Evolutionary conservation across 2,329 filamentous ascomycete species (phyloP).

Genomic region (Rhytidhysteron rufulum): DNA sequence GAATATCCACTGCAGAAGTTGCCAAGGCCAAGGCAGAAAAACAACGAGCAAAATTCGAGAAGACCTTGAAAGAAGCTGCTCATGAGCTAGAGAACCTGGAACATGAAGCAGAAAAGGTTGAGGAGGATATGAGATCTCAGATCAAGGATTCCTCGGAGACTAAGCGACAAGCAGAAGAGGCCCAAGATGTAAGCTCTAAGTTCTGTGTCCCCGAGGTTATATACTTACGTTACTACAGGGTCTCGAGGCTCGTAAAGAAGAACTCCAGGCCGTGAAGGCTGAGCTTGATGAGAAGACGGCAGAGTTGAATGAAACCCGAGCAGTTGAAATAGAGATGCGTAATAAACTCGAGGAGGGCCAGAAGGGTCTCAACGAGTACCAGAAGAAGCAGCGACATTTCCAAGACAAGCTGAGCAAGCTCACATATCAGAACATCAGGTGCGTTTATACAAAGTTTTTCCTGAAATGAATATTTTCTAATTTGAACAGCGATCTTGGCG

Average conservation of each 20-base stretch:
- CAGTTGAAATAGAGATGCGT: slow-evolving; percentile 93
- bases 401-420: slow-evolving; percentile 85
- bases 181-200: slow-evolving; percentile 57
- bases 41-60: slow-evolving; percentile 80
- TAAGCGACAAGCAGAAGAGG: slow-evolving; percentile 71
- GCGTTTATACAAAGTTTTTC: slow-evolving; percentile 8
- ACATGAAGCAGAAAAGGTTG: slow-evolving; percentile 71
- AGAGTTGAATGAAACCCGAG: slow-evolving; percentile 84
- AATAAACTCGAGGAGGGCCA: slow-evolving; percentile 97
- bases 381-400: slow-evolving; percentile 82
- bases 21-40: slow-evolving; percentile 92
- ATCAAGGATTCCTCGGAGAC: slow-evolving; percentile 70
- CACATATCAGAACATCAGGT: slow-evolving; percentile 67
- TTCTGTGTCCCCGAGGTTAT: too few species aligned
- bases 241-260: slow-evolving; percentile 73
- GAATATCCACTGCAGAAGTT: slow-evolving; percentile 81
- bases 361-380: slow-evolving; percentile 80
- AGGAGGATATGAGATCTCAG: slow-evolving; percentile 75
- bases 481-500: slow-evolving; percentile 46
- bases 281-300: slow-evolving; percentile 82
- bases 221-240: slow-evolving; percentile 43
- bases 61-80: slow-evolving; percentile 72
- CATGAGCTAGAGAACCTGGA: slow-evolving; percentile 72
- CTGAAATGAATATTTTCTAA: slow-evolving; percentile 8
- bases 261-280: slow-evolving; percentile 73